phyloP scores from a whole-genome alignment of 371 early-diverging fungal genomes.

The Vairimorpha apis region DNA sequence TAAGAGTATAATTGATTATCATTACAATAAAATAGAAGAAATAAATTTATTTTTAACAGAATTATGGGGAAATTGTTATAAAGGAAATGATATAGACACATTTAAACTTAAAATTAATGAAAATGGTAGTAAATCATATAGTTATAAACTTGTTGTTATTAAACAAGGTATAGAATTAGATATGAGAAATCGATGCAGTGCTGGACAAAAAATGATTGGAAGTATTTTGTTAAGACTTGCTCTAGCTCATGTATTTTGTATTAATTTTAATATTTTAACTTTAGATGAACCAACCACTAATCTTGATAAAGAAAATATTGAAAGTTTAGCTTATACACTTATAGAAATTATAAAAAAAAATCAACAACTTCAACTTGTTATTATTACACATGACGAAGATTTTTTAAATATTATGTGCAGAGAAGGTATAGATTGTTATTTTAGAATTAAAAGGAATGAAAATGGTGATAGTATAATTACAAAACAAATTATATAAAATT shows the following conservation, averaged over 20 bases:
- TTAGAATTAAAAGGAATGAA: conserved; percentile 57
- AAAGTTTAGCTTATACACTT: conserved; percentile 76
- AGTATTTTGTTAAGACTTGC: conserved; percentile 92
- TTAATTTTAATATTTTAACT: conserved; percentile 86
- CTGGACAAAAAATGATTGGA: conserved; percentile 94
- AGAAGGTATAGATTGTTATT: conserved; percentile 53
- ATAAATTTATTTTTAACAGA: conserved; percentile 89
- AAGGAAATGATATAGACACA: conserved; percentile 72
- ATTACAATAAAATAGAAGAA: conserved; percentile 87
- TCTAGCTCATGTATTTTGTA: conserved; percentile 84
- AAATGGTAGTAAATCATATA: conserved; percentile 40
- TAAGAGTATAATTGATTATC: conserved; percentile 84
- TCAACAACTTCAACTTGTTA: conserved; percentile 84
- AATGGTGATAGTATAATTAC: conserved; percentile 48
- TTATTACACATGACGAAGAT: conserved; percentile 98
- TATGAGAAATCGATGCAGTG: conserved; percentile 94
- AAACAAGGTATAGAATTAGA: conserved; percentile 80
- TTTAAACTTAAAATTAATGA: conserved; percentile 50
- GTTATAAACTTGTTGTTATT: conserved; percentile 66
- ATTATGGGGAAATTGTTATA: conserved; percentile 90
- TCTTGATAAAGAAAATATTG: conserved; percentile 83
- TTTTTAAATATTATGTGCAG: conserved; percentile 78
- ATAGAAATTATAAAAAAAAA: conserved; percentile 64
- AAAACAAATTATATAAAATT: conserved; percentile 26
- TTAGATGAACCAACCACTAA: conserved; percentile 99